Evolutionary conservation across 768 basidiomycete species (phyloP).

Genomic region (Lactifluus pinguis): DNA sequence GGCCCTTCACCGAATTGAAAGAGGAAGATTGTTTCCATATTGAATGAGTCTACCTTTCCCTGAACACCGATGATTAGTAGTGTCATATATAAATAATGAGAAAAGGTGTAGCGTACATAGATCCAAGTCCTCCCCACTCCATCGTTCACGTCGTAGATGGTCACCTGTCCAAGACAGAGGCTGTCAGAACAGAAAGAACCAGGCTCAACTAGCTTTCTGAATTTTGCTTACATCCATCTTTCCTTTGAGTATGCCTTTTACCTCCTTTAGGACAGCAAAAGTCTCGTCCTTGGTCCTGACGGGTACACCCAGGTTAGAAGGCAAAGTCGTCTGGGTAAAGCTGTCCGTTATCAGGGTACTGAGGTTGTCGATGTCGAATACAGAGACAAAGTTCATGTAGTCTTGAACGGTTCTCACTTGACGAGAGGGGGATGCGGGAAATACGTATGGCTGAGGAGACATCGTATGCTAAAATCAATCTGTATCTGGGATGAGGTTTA

Average conservation of each 20-base stretch:
- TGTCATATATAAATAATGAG: background rate
- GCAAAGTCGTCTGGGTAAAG: background rate
- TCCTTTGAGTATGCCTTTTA: background rate
- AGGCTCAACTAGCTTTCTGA: background rate
- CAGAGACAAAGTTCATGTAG: background rate
- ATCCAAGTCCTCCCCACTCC: background rate
- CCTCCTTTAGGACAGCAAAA: background rate
- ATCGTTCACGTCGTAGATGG: background rate
- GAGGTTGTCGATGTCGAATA: background rate
- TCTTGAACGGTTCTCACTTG: background rate
- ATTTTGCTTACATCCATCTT: background rate
- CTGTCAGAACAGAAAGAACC: background rate
- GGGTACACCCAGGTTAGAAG: background rate
- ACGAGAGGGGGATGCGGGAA: background rate
- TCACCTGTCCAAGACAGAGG: background rate
- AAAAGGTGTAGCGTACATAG: background rate
- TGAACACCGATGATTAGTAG: background rate
- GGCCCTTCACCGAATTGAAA: background rate
- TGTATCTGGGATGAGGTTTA: background rate
- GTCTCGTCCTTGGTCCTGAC: background rate
- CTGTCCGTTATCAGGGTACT: background rate
- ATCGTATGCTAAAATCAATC: background rate
- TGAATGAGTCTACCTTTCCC: background rate
- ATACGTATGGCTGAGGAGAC: background rate
- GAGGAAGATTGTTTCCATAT: background rate